phyloP scores from a whole-genome alignment of 2,329 filamentous ascomycete genomes.

The Xylariaceae sp. region DNA sequence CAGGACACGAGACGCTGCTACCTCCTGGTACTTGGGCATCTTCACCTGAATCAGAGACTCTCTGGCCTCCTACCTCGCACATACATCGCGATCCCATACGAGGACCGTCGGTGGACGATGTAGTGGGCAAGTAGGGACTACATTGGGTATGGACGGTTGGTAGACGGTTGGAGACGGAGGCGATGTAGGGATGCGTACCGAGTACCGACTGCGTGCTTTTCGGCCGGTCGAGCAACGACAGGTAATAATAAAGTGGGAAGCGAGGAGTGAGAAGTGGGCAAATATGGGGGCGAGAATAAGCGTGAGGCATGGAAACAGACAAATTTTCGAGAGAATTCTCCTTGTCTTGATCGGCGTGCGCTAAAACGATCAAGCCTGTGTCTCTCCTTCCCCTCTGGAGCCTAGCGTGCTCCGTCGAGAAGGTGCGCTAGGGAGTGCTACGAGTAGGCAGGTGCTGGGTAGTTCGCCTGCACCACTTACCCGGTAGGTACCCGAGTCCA shows the following conservation, averaged over 20 bases:
- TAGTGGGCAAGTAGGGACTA: not conserved
- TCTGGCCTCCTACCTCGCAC: not conserved
- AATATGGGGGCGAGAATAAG: too few species aligned
- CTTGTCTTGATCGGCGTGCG: too few species aligned
- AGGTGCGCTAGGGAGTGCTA: too few species aligned
- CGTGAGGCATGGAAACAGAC: not conserved
- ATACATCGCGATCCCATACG: not conserved
- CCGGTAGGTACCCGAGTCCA: not conserved
- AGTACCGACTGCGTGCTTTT: too few species aligned
- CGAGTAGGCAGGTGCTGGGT: not conserved
- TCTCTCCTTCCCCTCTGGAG: not conserved
- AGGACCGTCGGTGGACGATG: not conserved
- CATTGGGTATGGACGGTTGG: not conserved
- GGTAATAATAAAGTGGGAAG: too few species aligned
- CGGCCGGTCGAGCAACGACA: too few species aligned
- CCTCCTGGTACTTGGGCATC: not conserved
- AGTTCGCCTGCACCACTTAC: not conserved
- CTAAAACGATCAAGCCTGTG: too few species aligned
- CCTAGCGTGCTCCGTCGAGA: too few species aligned
- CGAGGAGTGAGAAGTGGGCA: too few species aligned
- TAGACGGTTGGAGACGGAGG: not conserved
- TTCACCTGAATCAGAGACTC: not conserved
- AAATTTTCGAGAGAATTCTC: not conserved
- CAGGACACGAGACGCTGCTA: not conserved
- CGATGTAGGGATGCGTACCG: not conserved